These are phyloP conservation scores for Telopea speciosissima DNA, from an alignment of 177 flowering plant species.

Conservation along the genomic window DNA sequence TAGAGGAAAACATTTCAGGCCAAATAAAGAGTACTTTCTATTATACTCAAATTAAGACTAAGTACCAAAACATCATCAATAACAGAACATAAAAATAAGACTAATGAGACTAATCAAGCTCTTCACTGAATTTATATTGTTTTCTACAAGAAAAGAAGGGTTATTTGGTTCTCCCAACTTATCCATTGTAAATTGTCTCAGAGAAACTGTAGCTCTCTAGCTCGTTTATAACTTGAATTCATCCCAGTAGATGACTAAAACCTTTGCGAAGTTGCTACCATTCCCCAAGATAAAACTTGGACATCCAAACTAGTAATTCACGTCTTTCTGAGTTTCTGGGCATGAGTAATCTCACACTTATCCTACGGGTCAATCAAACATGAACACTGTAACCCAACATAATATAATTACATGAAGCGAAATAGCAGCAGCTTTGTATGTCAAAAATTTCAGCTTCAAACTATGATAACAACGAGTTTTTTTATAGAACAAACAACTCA, in stretches of 20 bases:
- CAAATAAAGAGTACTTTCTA: not conserved
- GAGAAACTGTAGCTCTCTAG: not conserved
- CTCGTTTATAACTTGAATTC: too few species aligned
- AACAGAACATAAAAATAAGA: not conserved
- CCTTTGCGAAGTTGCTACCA: too few species aligned
- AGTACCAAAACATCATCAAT: not conserved
- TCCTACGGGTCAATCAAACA: not conserved
- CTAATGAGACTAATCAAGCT: not conserved
- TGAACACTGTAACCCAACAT: not conserved
- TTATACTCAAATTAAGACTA: not conserved
- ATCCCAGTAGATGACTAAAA: too few species aligned
- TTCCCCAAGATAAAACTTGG: not conserved
- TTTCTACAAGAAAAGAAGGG: not conserved
- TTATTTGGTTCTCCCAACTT: not conserved
- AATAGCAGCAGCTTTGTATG: not conserved
- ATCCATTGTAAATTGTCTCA: not conserved
- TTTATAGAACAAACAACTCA: too few species aligned
- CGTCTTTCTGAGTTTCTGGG: not conserved
- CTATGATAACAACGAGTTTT: too few species aligned
- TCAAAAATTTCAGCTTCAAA: not conserved
- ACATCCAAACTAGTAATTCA: not conserved
- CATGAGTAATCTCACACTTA: not conserved
- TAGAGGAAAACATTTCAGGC: not conserved
- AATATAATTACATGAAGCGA: not conserved
- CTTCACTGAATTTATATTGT: not conserved